Evolutionary conservation across 108 stramenopile species (phyloP).

Genomic region (Cyclostephanos invisitatus): DNA sequence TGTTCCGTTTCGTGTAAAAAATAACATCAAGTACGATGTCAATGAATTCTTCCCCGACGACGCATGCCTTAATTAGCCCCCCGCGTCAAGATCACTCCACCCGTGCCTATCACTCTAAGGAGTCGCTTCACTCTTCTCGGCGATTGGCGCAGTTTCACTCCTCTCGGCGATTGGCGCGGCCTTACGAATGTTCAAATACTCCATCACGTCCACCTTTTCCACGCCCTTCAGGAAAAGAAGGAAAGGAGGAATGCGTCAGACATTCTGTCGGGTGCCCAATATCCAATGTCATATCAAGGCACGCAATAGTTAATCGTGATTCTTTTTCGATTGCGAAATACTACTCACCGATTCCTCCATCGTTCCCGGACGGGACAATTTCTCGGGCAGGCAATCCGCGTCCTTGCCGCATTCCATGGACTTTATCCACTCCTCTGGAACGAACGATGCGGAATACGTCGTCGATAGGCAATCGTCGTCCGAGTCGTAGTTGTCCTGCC

Average conservation of each 20-base stretch:
- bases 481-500: conserved; percentile 50
- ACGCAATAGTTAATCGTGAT: background rate
- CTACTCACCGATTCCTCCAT: conserved; percentile 30
- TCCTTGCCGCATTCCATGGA: conserved; percentile 51
- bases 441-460: conserved; percentile 43
- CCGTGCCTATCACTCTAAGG: background rate
- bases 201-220: conserved; percentile 53
- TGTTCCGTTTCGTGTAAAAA: background rate
- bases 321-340: background rate
- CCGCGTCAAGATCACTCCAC: background rate
- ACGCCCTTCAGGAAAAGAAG: conserved; percentile 20
- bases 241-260: background rate
- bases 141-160: conserved; percentile 33
- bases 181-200: conserved; percentile 46
- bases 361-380: conserved; percentile 41
- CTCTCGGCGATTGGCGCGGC: conserved; percentile 30
- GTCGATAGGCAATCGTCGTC: conserved; percentile 52
- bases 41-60: background rate
- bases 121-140: conserved; percentile 9
- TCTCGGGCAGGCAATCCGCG: conserved; percentile 49
- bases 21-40: background rate
- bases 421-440: conserved; percentile 54
- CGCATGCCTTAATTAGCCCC: background rate
- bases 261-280: background rate
- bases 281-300: background rate